Evolutionary conservation across 2,329 filamentous ascomycete species (phyloP).

Genomic region (Fusarium torulosum): DNA sequence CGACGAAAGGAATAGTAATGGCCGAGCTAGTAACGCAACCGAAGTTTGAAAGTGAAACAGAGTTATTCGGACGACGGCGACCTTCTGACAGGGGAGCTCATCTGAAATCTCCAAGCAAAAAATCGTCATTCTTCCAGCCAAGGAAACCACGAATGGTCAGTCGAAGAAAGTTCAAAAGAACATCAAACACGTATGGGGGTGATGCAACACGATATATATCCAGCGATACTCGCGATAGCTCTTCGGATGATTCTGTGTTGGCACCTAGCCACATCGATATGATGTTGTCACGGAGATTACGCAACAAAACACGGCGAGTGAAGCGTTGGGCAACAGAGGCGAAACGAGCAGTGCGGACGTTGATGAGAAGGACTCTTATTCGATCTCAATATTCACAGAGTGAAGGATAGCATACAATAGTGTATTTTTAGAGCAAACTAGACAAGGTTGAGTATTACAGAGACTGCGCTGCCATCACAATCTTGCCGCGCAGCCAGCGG

Average conservation of each 20-base stretch:
- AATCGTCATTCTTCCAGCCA: conserved; percentile 50
- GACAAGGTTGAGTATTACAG: neutral
- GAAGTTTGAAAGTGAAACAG: conserved; percentile 18
- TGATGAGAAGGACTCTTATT: conserved; percentile 51
- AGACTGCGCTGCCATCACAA: neutral
- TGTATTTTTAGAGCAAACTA: neutral
- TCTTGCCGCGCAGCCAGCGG: no score
- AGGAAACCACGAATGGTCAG: conserved; percentile 33
- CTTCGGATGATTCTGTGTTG: conserved; percentile 18
- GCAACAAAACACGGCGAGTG: conserved; percentile 47
- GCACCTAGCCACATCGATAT: neutral
- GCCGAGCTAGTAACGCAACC: conserved; percentile 13
- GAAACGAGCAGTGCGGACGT: conserved; percentile 51
- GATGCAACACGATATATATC: conserved; percentile 11
- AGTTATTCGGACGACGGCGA: neutral
- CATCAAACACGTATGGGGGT: conserved; percentile 10
- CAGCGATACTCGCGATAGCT: conserved; percentile 8
- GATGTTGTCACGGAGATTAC: conserved; percentile 18
- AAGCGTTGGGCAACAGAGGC: conserved; percentile 53
- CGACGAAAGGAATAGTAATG: conserved; percentile 29
- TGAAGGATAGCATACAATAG: conserved; percentile 1
- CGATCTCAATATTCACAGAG: conserved; percentile 46
- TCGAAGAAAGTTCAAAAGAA: conserved; percentile 23
- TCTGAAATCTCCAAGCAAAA: conserved; percentile 45
- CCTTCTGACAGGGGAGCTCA: neutral